Base-by-base conservation (phyloP, 148 eudicot genomes). In the Diospyros kaki region DNA sequence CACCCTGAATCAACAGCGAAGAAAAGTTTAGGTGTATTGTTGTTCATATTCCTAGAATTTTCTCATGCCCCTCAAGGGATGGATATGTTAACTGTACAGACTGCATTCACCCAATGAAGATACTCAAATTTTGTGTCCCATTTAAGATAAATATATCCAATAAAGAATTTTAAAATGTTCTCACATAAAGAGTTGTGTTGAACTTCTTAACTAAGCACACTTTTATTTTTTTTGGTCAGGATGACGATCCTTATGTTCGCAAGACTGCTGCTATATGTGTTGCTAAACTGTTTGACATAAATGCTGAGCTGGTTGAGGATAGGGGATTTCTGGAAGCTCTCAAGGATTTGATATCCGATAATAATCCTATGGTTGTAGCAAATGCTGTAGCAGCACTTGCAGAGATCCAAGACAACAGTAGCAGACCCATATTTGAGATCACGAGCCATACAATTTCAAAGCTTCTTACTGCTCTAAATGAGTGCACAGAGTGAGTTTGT, bases 241-340 rank as follows among this genome's bases (percentile, higher is more conserved):
- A 95, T 84, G 99, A 95, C 84, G 99, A 95, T 83, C 99, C 99
- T 44, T 95, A 95, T 87, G 99, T 95, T 77, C 97, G 99, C 71
- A 96, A 96, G 89, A 96, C 99, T 66, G 99, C 99, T 66, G 99
- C 99, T 73, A 89, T 96, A 78, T 96, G 99, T 85, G 99, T 96
- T 81, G 98, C 99, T 80, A 96, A 96, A 84, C 92, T 96, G 61
- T 96, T 76, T 81, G 99, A 96, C 85, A 93, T 96, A 75, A 96
- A 96, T 88, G 98, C 99, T 40, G 99, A 95, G 84, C 88, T 95
- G 73, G 99, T 95, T 74, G 99, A 95, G 82, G 99, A 95, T 74
- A 89, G 99, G 75, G 99, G 99, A 42, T 95, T 95, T 83, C 82
- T 95, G 78, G 99, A 95, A 77, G 85, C 98, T 18, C 89, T 95